Evolutionary conservation across 495 filamentous ascomycete species (phyloP).

Genomic region (Talaromyces proteolyticus): DNA sequence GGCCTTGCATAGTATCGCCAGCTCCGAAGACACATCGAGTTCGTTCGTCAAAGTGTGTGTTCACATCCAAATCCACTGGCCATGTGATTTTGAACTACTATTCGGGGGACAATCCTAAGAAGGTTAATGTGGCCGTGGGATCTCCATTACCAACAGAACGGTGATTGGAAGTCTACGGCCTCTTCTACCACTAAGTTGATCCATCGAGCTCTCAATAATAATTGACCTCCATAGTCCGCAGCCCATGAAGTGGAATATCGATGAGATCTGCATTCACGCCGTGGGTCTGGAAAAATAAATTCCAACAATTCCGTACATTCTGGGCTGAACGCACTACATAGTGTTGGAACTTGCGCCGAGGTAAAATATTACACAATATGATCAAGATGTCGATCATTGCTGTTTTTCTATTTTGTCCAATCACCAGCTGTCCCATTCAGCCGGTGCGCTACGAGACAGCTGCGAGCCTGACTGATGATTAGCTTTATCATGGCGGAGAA

Average conservation of each 20-base stretch:
- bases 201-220: neutral
- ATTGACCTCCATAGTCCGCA: no score
- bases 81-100: neutral
- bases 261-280: no score
- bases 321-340: no score
- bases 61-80: neutral
- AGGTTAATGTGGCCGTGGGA: neutral
- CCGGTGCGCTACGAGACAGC: neutral
- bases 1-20: no score
- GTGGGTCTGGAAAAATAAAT: no score
- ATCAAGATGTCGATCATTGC: neutral
- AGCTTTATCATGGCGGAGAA: neutral
- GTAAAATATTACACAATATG: neutral
- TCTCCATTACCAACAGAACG: neutral
- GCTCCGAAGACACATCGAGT: neutral
- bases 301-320: neutral
- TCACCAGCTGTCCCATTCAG: neutral
- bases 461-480: neutral
- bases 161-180: neutral
- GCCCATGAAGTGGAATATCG: no score
- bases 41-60: neutral
- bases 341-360: neutral
- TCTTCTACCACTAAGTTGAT: no score
- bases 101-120: neutral
- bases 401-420: neutral